Percentiles rank a stretch among this genome's conserved stretches.
phyloP scores from a whole-genome alignment of 495 filamentous ascomycete genomes.

The Neurospora discreta region DNA sequence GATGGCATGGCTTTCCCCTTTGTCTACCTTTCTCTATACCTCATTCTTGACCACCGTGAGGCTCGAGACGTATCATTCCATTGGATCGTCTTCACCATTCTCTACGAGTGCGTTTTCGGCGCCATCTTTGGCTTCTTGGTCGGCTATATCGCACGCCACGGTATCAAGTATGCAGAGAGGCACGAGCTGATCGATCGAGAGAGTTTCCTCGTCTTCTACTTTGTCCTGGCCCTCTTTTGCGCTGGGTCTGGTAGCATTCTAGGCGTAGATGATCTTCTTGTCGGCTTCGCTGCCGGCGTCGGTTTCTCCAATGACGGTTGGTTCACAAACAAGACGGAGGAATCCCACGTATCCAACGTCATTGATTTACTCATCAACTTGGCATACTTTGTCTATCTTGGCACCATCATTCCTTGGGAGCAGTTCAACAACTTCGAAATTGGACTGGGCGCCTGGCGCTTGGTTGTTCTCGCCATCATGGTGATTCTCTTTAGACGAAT shows the following conservation, averaged over 20 bases:
- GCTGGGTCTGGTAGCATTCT: conserved; percentile 88
- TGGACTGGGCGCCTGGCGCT: conserved; percentile 72
- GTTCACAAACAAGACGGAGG: conserved; percentile 97
- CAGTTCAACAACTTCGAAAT: conserved; percentile 62
- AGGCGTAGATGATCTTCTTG: conserved; percentile 90
- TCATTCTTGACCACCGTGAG: conserved; percentile 66
- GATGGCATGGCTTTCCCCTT: conserved; percentile 99
- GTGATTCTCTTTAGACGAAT: conserved; percentile 96
- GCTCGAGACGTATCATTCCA: conserved; percentile 60
- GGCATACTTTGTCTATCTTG: conserved; percentile 96
- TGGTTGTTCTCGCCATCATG: conserved; percentile 80
- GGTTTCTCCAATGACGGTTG: conserved; percentile 99
- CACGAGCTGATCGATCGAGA: conserved; percentile 86
- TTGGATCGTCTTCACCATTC: conserved; percentile 82
- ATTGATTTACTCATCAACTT: conserved; percentile 95
- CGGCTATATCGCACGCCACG: conserved; percentile 79
- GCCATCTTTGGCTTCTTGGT: conserved; percentile 80
- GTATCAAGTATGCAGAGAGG: conserved; percentile 81
- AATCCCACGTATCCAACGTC: conserved; percentile 97
- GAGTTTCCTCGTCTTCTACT: conserved; percentile 98
- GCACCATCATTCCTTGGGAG: conserved; percentile 92
- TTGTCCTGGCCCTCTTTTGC: conserved; percentile 90
- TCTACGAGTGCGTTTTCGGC: conserved; percentile 95
- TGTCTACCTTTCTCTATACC: conserved; percentile 83
- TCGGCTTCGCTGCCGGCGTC: conserved; percentile 89